Conservation (phyloP, 2,329 filamentous ascomycete genomes). For the Ramichloridium luteum region DNA sequence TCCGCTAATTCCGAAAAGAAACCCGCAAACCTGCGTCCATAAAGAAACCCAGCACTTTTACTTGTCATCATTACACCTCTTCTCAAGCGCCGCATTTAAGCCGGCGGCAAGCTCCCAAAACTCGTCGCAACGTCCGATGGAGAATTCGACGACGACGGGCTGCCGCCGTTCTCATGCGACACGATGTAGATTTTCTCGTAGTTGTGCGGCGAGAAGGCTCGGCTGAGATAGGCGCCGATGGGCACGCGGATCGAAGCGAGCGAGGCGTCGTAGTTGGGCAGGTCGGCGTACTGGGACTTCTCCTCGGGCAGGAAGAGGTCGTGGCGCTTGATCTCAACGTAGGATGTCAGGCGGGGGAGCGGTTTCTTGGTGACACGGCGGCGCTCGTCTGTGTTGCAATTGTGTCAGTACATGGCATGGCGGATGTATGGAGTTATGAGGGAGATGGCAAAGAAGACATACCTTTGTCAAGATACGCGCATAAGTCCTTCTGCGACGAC, state of each 20-base stretch:
- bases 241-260: conserved; percentile 37
- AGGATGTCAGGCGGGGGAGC: conserved; percentile 35
- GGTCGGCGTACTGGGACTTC: conserved; percentile 22
- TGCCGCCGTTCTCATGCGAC: no score
- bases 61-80: no score
- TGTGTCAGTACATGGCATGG: conserved; percentile 5
- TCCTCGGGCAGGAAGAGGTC: conserved; percentile 33
- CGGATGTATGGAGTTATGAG: no score
- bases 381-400: conserved; percentile 27
- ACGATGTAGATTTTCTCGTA: conserved; percentile 40
- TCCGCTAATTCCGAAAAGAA: no score
- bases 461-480: conserved; percentile 27
- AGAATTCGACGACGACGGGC: no score
- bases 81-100: no score
- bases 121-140: no score
- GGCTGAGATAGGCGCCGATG: conserved; percentile 33
- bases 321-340: conserved; percentile 34
- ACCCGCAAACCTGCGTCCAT: no score
- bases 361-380: conserved; percentile 35
- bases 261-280: conserved; percentile 34
- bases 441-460: conserved; percentile 5
- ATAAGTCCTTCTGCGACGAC: conserved; percentile 34
- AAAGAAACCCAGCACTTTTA: no score
- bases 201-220: conserved; percentile 30
- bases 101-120: no score